Evolutionary conservation across 2,329 filamentous ascomycete species (phyloP).

Genomic region (Penicillium sp.): DNA sequence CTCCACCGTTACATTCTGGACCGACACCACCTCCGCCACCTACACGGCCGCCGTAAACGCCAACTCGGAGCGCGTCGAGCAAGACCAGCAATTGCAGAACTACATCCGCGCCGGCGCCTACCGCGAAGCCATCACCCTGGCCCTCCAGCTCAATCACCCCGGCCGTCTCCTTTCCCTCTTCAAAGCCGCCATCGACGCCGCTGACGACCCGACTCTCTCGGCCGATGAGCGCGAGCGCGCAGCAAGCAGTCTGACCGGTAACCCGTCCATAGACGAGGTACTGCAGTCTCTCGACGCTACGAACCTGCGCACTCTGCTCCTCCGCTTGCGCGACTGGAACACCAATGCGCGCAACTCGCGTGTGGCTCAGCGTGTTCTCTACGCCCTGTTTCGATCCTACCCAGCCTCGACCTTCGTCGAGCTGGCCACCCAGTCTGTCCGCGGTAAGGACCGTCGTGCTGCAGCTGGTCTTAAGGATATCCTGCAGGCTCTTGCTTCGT

Average conservation of each 20-base stretch:
- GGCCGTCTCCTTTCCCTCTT: slow-evolving; percentile 80
- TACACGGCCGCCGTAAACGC: slow-evolving; percentile 68
- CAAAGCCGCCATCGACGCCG: slow-evolving; percentile 68
- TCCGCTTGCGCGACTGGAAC: slow-evolving; percentile 91
- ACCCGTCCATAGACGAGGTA: slow-evolving; percentile 69
- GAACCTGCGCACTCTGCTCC: slow-evolving; percentile 76
- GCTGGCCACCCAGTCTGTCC: slow-evolving; percentile 49
- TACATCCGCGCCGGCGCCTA: slow-evolving; percentile 84
- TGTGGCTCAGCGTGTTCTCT: slow-evolving; percentile 80
- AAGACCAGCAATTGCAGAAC: slow-evolving; percentile 91
- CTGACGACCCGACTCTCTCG: slow-evolving; percentile 54
- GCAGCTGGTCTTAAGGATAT: slow-evolving; percentile 71
- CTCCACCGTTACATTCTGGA: slow-evolving; percentile 92
- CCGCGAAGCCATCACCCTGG: slow-evolving; percentile 85
- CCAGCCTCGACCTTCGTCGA: slow-evolving; percentile 71
- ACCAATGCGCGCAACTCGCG: slow-evolving; percentile 84
- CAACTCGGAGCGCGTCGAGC: slow-evolving; percentile 75
- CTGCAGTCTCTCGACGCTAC: slow-evolving; percentile 73
- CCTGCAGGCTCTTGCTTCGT: slow-evolving; percentile 77
- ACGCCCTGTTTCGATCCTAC: slow-evolving; percentile 73
- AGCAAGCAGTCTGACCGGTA: slow-evolving; percentile 41
- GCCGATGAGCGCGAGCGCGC: slow-evolving; percentile 24
- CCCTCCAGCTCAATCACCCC: slow-evolving; percentile 90
- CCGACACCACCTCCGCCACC: slow-evolving; percentile 79
- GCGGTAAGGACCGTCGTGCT: slow-evolving; percentile 36